Evolutionary conservation across 2,329 filamentous ascomycete species (phyloP).

Genomic region (Fusarium sp.): DNA sequence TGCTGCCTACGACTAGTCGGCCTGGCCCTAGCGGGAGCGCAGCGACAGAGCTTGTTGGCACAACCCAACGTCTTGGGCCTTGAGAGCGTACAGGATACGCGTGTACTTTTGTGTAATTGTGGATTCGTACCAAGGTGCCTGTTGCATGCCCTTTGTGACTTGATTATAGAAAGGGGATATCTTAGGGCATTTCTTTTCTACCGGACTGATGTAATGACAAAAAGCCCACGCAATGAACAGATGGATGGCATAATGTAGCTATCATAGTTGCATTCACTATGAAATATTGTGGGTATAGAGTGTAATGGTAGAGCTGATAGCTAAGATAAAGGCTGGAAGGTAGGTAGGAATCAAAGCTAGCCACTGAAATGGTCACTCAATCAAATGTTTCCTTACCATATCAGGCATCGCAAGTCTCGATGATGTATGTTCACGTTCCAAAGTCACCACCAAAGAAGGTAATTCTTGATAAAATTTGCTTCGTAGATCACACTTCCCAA

Average conservation of each 20-base stretch:
- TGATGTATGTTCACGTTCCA: background rate
- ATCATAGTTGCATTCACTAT: slow-evolving; percentile 4
- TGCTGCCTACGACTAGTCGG: slow-evolving; percentile 74
- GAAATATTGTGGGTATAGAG: slow-evolving; percentile 17
- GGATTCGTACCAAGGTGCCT: slow-evolving; percentile 14
- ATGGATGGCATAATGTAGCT: slow-evolving; percentile 12
- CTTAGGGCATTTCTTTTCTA: slow-evolving; percentile 27
- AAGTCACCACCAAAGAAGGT: too few species aligned
- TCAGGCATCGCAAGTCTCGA: background rate
- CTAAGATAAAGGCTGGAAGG: slow-evolving; percentile 12
- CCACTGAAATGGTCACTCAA: background rate
- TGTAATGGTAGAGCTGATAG: slow-evolving; percentile 13
- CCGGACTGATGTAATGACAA: slow-evolving; percentile 28
- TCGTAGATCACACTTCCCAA: too few species aligned
- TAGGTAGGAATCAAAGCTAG: slow-evolving; percentile 3
- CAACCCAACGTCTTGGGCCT: slow-evolving; percentile 76
- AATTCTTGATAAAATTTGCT: background rate
- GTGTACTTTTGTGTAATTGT: slow-evolving; percentile 29
- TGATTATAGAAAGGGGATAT: slow-evolving; percentile 42
- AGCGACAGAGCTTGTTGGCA: slow-evolving; percentile 71
- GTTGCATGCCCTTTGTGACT: slow-evolving; percentile 20
- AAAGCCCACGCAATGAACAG: slow-evolving; percentile 30
- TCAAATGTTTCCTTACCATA: background rate
- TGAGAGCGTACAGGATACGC: slow-evolving; percentile 55
- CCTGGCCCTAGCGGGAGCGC: slow-evolving; percentile 57